Base-by-base conservation (phyloP, 805 yeast genomes). In the Metschnikowia lunata region DNA sequence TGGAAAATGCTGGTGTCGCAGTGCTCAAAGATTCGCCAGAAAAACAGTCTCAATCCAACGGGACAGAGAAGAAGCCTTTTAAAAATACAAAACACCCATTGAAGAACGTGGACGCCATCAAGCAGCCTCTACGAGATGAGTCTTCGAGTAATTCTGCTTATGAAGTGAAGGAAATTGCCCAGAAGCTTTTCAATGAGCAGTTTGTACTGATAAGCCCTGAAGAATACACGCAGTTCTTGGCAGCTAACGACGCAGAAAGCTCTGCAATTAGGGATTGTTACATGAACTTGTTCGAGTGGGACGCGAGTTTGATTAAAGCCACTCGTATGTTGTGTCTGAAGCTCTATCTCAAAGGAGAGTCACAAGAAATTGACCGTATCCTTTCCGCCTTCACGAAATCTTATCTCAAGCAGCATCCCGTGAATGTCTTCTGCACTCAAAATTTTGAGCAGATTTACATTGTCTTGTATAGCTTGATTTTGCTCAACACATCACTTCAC, bases 271-370 rank as follows among this genome's bases (percentile, higher is more conserved):
- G 80, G 42, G 60, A 60, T 37, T 55, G 66, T 44, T 77, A 75
- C 54, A 71, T 77, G 79, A 64, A 69, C 43, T 54, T 69, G 30
- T 77, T 76, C 58, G 51, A 64, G 39, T 72, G 76, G 64, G 74
- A 72, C 38, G 55, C 68, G n/a, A 76, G 78, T 45, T 63, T 88
- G 37, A 64, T 86, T 34, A 61, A 63, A 2, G 70, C 88, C 1
- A 71, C 88, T 13, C 67, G 88, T 29, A 61, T 62, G 36, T 66
- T 88, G 29, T 87, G 95, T 52, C 72, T 75, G 32, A 77, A 73
- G 51, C 58, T 88, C n/a, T 84, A 83, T 62, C 72, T 88, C 55
- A 79, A 80, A 56, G 96, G 91, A 7, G 96, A 88, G 63, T 80
- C 93, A 3, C 90, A 85, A 55, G 85, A 83, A 55, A 80, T 88